Evolutionary conservation across 306 rosid species (phyloP).

Genomic region (Senna tora): DNA sequence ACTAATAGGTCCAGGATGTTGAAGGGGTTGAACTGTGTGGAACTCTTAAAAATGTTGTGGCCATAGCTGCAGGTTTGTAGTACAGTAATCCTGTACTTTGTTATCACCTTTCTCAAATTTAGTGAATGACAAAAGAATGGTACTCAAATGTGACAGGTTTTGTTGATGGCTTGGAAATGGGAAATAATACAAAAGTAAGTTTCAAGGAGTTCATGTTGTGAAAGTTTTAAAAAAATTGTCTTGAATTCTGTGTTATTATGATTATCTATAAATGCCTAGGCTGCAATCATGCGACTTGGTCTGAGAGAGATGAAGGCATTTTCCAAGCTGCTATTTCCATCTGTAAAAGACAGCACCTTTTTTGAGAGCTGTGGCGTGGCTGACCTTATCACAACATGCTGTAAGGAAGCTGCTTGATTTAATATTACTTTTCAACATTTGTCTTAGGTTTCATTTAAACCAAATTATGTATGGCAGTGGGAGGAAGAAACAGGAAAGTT

Average conservation of each 20-base stretch:
- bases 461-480: constrained; percentile 63
- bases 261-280: constrained; percentile 52
- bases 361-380: constrained; percentile 99
- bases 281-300: constrained; percentile 98
- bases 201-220: constrained; percentile 28
- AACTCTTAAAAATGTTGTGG: constrained; percentile 93
- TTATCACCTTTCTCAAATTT: constrained; percentile 16
- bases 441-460: constrained; percentile 29
- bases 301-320: constrained; percentile 93
- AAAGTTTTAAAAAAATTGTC: not conserved
- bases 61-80: constrained; percentile 88
- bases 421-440: constrained; percentile 9
- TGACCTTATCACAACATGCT: constrained; percentile 95
- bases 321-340: constrained; percentile 85
- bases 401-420: constrained; percentile 57
- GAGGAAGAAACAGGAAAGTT: constrained; percentile 96
- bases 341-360: constrained; percentile 91
- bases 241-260: constrained; percentile 27
- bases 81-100: constrained; percentile 24
- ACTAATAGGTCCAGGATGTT: constrained; percentile 78
- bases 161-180: constrained; percentile 99
- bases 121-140: constrained; percentile 36
- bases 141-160: constrained; percentile 66
- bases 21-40: constrained; percentile 98
- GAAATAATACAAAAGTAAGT: constrained; percentile 90